phyloP scores from a whole-genome alignment of 2,329 filamentous ascomycete species.

The Aspergillus thermomutatus region DNA sequence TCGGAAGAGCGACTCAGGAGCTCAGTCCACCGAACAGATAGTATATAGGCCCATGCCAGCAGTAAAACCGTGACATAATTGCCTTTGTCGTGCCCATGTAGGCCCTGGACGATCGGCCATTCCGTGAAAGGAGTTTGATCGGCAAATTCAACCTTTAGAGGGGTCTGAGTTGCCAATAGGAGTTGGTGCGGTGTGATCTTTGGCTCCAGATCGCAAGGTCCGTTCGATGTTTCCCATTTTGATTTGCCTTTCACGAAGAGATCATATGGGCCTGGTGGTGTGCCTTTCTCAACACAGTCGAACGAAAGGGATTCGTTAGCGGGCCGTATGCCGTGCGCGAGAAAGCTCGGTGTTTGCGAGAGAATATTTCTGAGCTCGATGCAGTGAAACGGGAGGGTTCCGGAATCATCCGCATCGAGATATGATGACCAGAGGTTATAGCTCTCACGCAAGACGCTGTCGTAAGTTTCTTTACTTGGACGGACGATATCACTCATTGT shows the following conservation, averaged over 20 bases:
- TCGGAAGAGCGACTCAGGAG: slow-evolving; percentile 15
- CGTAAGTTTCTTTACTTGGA: no score
- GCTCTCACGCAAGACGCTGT: no score
- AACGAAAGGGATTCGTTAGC: slow-evolving; percentile 10
- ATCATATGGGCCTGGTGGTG: slow-evolving; percentile 1
- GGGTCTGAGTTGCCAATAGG: slow-evolving; percentile 7
- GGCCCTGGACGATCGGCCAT: slow-evolving; percentile 18
- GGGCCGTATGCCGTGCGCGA: slow-evolving; percentile 10
- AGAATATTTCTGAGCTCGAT: no score
- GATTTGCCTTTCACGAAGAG: slow-evolving; percentile 16
- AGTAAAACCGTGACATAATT: slow-evolving; percentile 21
- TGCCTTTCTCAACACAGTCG: slow-evolving; percentile 14
- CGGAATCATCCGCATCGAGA: no score
- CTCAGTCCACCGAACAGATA: slow-evolving; percentile 23
- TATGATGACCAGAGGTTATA: no score
- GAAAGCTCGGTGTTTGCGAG: slow-evolving; percentile 12
- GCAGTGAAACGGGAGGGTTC: no score
- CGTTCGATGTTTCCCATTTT: slow-evolving; percentile 18
- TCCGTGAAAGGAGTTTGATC: slow-evolving; percentile 14
- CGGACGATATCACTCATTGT: no score
- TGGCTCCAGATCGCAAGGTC: slow-evolving; percentile 9
- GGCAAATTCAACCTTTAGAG: slow-evolving; percentile 12
- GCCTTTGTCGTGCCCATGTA: slow-evolving; percentile 16
- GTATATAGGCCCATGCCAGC: slow-evolving; percentile 24
- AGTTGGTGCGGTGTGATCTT: slow-evolving; percentile 15